A percentile compares a stretch with the other conserved stretches of the same genome.
phyloP scores from a whole-genome alignment of 257 asterid genomes.

The Orobanche coerulescens region DNA sequence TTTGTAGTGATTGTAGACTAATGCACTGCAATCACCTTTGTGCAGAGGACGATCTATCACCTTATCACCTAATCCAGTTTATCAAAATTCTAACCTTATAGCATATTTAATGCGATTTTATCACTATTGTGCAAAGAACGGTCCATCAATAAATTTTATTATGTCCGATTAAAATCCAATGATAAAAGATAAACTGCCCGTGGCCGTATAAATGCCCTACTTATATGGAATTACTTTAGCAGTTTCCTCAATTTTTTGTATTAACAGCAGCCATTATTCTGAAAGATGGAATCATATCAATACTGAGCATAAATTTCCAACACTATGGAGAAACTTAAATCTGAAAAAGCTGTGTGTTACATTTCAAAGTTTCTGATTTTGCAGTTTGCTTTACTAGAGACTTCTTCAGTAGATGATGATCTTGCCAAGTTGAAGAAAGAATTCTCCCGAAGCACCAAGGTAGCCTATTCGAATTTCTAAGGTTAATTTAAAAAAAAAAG shows the following conservation, averaged over 20 bases:
- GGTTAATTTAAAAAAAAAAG: neutral
- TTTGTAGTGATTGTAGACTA: no score
- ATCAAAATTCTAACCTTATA: no score
- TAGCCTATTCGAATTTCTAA: conserved; percentile 11
- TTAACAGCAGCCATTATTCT: neutral
- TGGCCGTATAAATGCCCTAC: no score
- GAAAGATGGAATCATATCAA: no score
- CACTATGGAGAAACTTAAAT: neutral
- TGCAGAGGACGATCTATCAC: no score
- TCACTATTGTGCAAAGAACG: no score
- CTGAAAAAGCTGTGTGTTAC: neutral
- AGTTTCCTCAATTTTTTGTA: neutral
- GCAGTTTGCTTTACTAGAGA: conserved; percentile 89
- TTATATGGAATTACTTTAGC: neutral
- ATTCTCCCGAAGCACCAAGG: conserved; percentile 71
- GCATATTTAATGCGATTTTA: no score
- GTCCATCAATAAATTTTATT: no score
- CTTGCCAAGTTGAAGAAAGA: conserved; percentile 71
- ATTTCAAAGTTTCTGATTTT: neutral
- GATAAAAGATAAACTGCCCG: no score
- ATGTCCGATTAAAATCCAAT: no score
- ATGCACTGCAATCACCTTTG: no score
- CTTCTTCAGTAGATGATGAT: conserved; percentile 89
- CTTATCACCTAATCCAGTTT: no score
- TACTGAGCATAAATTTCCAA: neutral